Percentiles rank a stretch among this genome's conserved stretches.
Evolutionary conservation across 164 flowering plant species (phyloP).

Genomic region (Piper longum): DNA sequence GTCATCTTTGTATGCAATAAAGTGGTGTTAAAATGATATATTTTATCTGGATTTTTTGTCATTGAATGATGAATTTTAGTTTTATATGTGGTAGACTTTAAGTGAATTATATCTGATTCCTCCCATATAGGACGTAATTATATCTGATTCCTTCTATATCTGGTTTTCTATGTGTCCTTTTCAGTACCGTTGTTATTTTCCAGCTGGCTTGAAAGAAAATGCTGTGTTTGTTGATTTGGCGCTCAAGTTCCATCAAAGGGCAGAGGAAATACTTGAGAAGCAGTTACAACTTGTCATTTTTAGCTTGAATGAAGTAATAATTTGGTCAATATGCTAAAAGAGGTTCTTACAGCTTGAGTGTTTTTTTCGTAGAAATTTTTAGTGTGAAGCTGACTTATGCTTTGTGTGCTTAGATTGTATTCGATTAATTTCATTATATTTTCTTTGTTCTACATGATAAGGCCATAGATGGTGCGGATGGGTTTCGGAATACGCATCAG

Average conservation of each 20-base stretch:
- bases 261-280: constrained; percentile 58
- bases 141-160: not conserved
- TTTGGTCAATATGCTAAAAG: not conserved
- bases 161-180: constrained; percentile 6
- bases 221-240: constrained; percentile 78
- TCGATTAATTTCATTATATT: not conserved
- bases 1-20: too few species aligned
- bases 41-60: too few species aligned
- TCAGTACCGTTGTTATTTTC: constrained; percentile 72
- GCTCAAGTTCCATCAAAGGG: constrained; percentile 64
- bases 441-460: constrained; percentile 10
- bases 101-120: too few species aligned
- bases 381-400: too few species aligned
- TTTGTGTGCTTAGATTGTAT: too few species aligned
- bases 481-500: constrained; percentile 92
- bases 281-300: constrained; percentile 52
- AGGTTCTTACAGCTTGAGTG: not conserved
- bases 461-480: constrained; percentile 81
- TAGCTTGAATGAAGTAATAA: constrained; percentile 71
- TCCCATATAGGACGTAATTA: too few species aligned
- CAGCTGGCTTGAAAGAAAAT: constrained; percentile 57
- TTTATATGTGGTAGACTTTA: too few species aligned
- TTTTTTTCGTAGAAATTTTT: too few species aligned
- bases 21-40: too few species aligned
- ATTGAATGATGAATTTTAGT: too few species aligned